Percentiles rank a stretch among this genome's conserved stretches.
phyloP scores from a whole-genome alignment of 1,139 yeast genomes.

The Lodderomyces jiufengensis region DNA sequence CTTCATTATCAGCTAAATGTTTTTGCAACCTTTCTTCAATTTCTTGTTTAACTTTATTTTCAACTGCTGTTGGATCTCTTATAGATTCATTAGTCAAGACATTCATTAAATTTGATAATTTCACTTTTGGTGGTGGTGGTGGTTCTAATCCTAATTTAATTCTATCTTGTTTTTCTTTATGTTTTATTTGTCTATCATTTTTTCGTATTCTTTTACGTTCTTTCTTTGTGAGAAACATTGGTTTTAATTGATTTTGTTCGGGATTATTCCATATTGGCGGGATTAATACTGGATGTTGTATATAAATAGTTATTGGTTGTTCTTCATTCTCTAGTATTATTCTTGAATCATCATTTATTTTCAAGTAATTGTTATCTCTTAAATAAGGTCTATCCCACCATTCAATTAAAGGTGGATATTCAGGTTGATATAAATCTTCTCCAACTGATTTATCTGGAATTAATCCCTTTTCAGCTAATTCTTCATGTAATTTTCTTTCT shows the following conservation, averaged over 20 bases:
- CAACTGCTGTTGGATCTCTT: slow-evolving; percentile 85
- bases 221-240: slow-evolving; percentile 63
- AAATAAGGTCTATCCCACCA: slow-evolving; percentile 78
- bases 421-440: slow-evolving; percentile 48
- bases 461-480: slow-evolving; percentile 38
- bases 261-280: slow-evolving; percentile 44
- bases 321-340: slow-evolving; percentile 34
- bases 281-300: slow-evolving; percentile 80
- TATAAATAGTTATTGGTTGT: slow-evolving; percentile 55
- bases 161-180: slow-evolving; percentile 72
- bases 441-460: slow-evolving; percentile 46
- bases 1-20: slow-evolving; percentile 62
- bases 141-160: slow-evolving; percentile 79
- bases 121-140: slow-evolving; percentile 88
- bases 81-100: slow-evolving; percentile 87
- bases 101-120: slow-evolving; percentile 75
- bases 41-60: slow-evolving; percentile 64
- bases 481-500: slow-evolving; percentile 20
- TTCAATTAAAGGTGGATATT: slow-evolving; percentile 58
- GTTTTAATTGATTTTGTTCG: slow-evolving; percentile 24
- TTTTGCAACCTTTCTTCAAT: slow-evolving; percentile 57
- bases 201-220: slow-evolving; percentile 75
- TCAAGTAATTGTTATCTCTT: slow-evolving; percentile 26
- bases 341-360: slow-evolving; percentile 17
- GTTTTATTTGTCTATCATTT: slow-evolving; percentile 60